Conservation (phyloP, 2,329 filamentous ascomycete genomes). For the Penicillium sp. region DNA sequence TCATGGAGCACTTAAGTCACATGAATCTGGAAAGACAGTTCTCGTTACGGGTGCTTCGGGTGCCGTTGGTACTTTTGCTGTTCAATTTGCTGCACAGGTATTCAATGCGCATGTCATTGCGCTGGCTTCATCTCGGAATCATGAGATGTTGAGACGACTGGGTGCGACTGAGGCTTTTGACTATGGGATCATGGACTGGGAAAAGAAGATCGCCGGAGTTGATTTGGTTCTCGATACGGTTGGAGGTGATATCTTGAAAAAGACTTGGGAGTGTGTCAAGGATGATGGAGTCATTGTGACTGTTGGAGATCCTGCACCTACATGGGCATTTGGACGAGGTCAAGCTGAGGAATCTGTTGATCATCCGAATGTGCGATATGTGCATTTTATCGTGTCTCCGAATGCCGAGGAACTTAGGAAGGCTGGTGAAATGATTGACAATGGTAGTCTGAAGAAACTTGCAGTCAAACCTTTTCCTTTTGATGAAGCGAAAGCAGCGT, state of each 20-base stretch:
- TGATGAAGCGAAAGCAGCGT: neutral
- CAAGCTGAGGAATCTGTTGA: neutral
- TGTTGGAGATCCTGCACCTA: constrained; percentile 18
- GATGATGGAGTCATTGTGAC: constrained; percentile 34
- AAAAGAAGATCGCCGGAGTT: neutral
- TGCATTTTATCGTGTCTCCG: constrained; percentile 6
- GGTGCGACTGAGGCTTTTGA: constrained; percentile 2
- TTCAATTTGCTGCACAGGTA: neutral
- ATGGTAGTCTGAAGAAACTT: neutral
- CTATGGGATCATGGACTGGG: neutral
- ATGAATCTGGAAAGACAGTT: neutral
- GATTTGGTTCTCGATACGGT: constrained; percentile 36
- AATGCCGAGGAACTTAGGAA: neutral
- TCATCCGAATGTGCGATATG: constrained; percentile 4
- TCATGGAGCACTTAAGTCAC: neutral
- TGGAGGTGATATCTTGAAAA: constrained; percentile 27
- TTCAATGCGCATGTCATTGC: neutral
- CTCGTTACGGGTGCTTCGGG: constrained; percentile 6
- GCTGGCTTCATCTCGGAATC: constrained; percentile 1
- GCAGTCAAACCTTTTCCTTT: neutral
- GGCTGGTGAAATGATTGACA: constrained; percentile 1
- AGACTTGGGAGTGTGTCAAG: constrained; percentile 32
- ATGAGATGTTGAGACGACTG: neutral
- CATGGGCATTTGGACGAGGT: constrained; percentile 4
- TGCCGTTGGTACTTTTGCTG: constrained; percentile 3